Evolutionary conservation across 139 green algal genomes (phyloP).

Genomic region (Chlorella sp.): DNA sequence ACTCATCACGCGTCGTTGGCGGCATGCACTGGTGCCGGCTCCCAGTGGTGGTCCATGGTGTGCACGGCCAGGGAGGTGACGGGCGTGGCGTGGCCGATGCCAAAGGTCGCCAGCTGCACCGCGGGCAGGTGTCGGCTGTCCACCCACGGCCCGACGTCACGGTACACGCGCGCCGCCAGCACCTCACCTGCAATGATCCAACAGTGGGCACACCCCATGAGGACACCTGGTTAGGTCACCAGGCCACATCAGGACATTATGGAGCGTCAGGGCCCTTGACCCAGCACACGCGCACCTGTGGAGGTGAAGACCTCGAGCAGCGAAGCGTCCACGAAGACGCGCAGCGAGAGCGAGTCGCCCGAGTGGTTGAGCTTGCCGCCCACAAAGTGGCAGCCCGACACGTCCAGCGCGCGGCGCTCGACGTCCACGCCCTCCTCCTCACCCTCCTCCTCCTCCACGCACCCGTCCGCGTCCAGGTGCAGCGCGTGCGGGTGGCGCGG

Average conservation of each 20-base stretch:
- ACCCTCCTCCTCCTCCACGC: not conserved
- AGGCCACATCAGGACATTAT: not conserved
- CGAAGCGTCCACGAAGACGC: slow-evolving; percentile 6
- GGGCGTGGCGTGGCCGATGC: no score
- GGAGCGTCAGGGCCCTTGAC: not conserved
- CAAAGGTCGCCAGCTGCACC: no score
- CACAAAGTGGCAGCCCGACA: slow-evolving; percentile 5
- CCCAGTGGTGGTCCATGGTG: no score
- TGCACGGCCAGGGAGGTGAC: no score
- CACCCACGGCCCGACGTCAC: no score
- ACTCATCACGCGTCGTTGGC: no score
- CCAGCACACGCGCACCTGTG: not conserved
- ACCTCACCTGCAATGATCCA: not conserved
- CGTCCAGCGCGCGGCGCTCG: not conserved
- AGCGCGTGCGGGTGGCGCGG: not conserved
- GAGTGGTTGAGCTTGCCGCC: not conserved
- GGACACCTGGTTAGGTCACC: not conserved
- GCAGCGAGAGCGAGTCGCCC: not conserved
- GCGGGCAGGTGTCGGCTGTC: no score
- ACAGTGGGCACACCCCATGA: not conserved
- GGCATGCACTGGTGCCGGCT: no score
- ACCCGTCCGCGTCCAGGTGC: not conserved
- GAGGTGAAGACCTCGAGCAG: slow-evolving; percentile 10
- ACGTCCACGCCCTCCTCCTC: not conserved
- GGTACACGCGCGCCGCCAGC: not conserved